Evolutionary conservation across 495 filamentous ascomycete species (phyloP), one percentile per base, ranked within the genome.

Genomic region (Aspergillus carlsbadensis): DNA sequence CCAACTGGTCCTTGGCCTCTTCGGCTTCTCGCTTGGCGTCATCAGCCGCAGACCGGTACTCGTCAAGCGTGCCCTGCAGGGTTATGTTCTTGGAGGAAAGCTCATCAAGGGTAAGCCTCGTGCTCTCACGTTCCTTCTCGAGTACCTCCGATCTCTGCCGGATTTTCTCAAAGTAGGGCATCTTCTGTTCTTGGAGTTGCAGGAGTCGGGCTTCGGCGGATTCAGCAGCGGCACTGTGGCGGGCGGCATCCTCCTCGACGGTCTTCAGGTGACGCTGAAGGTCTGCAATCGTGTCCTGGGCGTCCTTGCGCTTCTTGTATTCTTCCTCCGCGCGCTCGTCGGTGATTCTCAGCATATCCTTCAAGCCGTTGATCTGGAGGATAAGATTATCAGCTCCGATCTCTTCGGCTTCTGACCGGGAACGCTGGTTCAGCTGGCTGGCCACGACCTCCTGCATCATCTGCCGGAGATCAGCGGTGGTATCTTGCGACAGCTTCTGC

Each of bases 251-350:
- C 59, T 94, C 89, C 64, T 93, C 87, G 35, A 88, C 87, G 57
- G 87, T 80, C 57, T 85, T 83, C 6, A 94, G 76, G 15, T 87
- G 78, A 53, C 83, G 80, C 67, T 90, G 83, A 24, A 85, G 78
- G 62, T 94, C 87, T 35, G 81, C 78, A 22, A 91, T 76, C 49
- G 84, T 84, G 64, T 92, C 88, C 64, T 93, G 88, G 2, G 86
- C 83, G 8, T 83, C 81, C 43, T 85, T 79, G 44, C 91, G 83
- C 42, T 68, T 71, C 41, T 84, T 81, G 56, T 85, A 76, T 60
- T 94, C 90, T 29, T 82, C 74, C 21, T 84, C 78, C 10, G 82
- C 68, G 21, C 77, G 76, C 39, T 76, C 67, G 48, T 82, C 76
- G 15, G 77, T 75, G 4, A 74, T 58, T 41, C 76, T 71, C 51